Evolutionary conservation across 345 rosid species (phyloP).

Genomic region (Ceriops tagal): DNA sequence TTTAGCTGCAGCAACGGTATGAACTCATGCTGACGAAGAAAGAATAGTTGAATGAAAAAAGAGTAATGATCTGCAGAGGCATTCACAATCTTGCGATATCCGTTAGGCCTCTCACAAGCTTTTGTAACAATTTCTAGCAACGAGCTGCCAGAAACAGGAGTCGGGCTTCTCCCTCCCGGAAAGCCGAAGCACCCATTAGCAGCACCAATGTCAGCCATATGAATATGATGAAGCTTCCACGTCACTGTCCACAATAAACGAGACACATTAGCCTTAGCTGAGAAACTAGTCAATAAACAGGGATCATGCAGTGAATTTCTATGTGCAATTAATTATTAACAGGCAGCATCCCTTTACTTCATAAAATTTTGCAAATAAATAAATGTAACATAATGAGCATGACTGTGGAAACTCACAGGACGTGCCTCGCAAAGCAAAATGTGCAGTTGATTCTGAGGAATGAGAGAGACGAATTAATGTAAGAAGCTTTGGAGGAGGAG

Average conservation of each 20-base stretch:
- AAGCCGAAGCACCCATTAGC: constrained; percentile 51
- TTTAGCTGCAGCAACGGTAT: neutral
- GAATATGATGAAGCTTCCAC: constrained; percentile 46
- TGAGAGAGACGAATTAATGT: neutral
- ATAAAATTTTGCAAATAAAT: no score
- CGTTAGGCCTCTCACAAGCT: constrained; percentile 81
- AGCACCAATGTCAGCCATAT: constrained; percentile 36
- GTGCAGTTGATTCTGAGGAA: no score
- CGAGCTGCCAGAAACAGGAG: constrained; percentile 77
- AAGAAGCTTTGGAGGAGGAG: no score
- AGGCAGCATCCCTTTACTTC: no score
- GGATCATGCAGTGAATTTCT: neutral
- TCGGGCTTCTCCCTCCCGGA: constrained; percentile 55
- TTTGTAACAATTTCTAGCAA: constrained; percentile 67
- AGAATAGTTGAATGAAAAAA: neutral
- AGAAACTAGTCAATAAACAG: neutral
- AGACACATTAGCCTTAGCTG: constrained; percentile 7
- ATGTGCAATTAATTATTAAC: no score
- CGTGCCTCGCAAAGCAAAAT: no score
- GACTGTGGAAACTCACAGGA: no score
- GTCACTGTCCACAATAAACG: constrained; percentile 42
- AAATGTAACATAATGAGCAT: no score
- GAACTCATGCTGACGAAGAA: neutral
- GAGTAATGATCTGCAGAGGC: constrained; percentile 24
- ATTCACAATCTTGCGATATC: constrained; percentile 80